phyloP scores from a whole-genome alignment of 768 basidiomycete species.

The Kwoniella newhampshirensis region DNA sequence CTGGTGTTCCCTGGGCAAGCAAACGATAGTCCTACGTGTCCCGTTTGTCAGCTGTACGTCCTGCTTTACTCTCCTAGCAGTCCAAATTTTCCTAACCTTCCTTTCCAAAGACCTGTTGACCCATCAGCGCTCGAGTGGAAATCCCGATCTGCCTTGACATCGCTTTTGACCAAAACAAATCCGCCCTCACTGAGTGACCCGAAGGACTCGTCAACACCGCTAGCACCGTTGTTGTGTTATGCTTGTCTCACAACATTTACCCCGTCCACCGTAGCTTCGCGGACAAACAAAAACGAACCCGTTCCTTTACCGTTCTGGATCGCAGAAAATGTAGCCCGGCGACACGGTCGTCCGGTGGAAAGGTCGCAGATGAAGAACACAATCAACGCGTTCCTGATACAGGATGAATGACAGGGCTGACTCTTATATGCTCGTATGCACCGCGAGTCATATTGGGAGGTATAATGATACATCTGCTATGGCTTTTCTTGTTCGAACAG shows the following conservation, averaged over 20 bases:
- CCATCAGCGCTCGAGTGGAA: slow-evolving; percentile 49
- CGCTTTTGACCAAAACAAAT: slow-evolving; percentile 18
- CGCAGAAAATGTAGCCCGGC: slow-evolving; percentile 10
- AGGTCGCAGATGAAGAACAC: slow-evolving; percentile 39
- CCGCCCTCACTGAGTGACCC: not conserved
- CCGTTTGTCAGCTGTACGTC: slow-evolving; percentile 42
- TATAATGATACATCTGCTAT: not conserved
- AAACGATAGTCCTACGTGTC: slow-evolving; percentile 23
- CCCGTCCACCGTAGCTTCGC: slow-evolving; percentile 13
- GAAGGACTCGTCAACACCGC: slow-evolving; percentile 1
- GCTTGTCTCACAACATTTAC: slow-evolving; percentile 49
- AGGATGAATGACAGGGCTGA: slow-evolving; percentile 15
- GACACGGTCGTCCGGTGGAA: slow-evolving; percentile 1
- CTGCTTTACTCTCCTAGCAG: not conserved
- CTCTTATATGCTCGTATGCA: no score
- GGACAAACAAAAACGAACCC: not conserved
- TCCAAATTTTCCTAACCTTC: not conserved
- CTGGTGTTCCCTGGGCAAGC: slow-evolving; percentile 41
- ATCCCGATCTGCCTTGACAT: slow-evolving; percentile 45
- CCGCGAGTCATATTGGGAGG: no score
- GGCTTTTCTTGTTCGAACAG: not conserved
- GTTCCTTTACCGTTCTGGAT: slow-evolving; percentile 41
- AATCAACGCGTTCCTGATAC: slow-evolving; percentile 39
- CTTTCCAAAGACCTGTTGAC: slow-evolving; percentile 40
- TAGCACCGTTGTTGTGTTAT: slow-evolving; percentile 45